Evolutionary conservation across 1,284 basidiomycete genomes (phyloP), one percentile per base, ranked within the genome.

Genomic region (Neonothopanus nambi): DNA sequence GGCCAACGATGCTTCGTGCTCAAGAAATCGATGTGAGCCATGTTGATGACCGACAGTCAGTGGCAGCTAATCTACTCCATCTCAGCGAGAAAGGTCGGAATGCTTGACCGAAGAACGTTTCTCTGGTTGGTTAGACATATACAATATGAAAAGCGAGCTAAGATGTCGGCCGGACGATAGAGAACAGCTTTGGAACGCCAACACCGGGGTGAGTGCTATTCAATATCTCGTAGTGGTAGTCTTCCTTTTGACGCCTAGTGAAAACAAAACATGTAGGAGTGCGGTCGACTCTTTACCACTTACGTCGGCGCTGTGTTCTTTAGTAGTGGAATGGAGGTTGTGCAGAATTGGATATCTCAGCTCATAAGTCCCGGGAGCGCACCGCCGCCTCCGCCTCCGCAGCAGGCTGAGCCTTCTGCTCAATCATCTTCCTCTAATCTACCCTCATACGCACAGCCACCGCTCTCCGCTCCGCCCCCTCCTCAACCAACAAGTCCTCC

Each of bases 281-380:
- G 77, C 51, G 66, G 68, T 21, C 65, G 64, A 21, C 76, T 79
- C 46, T 80, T 84, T 47, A 55, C 76, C 58, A 73, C 74, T 21
- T 84, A 81, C 54, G 65, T 84, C 5, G 82, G 79, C 4, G 82
- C 80, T 12, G 58, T 81, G 4, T 79, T 76, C 61, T 64, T 75
- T 6, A 70, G 72, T 43, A 73, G 71, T 54, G 81, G 79, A 18
- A 53, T 74, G 20, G 48, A 58, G 1, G 58, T 61, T 4, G 67
- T 82, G 35, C 67, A 78, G 54, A 56, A 61, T 18, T 84, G 81
- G 81, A 70, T 83, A 30, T 73, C 72, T 47, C 67, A 66, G 47
- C 67, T 84, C 15, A 66, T 84, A 46, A 72, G 72, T 56, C 81
- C 82, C 2, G 63, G 67, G 15, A 61, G 65, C 39, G 59, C 65